phyloP scores from a whole-genome alignment of 2,329 filamentous ascomycete genomes.

The Xylaria sp. region DNA sequence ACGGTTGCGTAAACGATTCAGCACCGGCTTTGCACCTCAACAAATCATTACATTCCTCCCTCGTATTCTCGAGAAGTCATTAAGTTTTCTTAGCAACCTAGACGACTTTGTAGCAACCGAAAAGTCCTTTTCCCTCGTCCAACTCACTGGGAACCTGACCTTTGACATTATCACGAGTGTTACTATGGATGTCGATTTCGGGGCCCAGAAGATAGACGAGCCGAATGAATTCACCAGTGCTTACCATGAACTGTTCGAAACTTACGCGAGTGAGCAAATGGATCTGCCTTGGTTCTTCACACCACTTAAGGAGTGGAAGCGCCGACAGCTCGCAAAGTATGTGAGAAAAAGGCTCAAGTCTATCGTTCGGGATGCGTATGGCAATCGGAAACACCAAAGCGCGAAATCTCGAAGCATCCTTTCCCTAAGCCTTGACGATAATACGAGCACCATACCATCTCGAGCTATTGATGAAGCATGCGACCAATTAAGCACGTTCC shows the following conservation, averaged over 20 bases:
- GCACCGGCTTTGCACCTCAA: constrained; percentile 10
- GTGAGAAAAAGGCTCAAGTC: too few species aligned
- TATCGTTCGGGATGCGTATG: neutral
- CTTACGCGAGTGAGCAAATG: neutral
- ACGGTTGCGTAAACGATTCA: neutral
- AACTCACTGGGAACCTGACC: neutral
- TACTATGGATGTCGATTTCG: neutral
- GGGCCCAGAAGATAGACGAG: neutral
- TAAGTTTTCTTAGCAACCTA: neutral
- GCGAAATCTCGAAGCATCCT: constrained; percentile 2
- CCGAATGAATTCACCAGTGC: neutral
- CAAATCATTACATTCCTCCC: neutral
- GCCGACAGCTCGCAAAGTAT: too few species aligned
- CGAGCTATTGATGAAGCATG: constrained; percentile 48
- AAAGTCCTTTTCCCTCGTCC: neutral
- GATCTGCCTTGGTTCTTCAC: constrained; percentile 3
- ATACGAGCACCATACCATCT: neutral
- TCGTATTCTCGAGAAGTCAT: neutral
- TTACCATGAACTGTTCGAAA: neutral
- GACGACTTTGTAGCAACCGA: neutral
- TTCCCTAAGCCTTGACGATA: neutral
- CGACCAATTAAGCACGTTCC: constrained; percentile 54
- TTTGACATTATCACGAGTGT: constrained; percentile 5
- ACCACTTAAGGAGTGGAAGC: too few species aligned
- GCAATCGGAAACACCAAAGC: too few species aligned